phyloP scores from a whole-genome alignment of 148 eudicot genomes.

The Rhododendron williamsianum region DNA sequence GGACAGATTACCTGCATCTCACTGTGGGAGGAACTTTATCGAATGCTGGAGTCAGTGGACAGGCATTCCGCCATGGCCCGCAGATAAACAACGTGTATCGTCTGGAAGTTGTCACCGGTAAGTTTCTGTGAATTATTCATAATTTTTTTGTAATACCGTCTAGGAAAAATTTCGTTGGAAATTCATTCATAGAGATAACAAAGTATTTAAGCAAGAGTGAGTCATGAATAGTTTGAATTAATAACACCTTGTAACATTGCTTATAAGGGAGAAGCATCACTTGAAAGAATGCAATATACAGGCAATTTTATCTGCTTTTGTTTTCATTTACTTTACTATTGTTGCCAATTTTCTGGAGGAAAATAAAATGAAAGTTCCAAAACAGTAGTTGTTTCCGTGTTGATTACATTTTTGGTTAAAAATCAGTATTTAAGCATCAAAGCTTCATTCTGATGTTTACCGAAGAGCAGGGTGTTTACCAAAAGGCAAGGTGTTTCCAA shows the following conservation, averaged over 20 bases:
- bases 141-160: neutral
- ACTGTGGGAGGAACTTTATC: conserved; percentile 72
- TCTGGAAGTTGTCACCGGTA: conserved; percentile 89
- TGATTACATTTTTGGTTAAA: neutral
- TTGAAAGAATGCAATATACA: neutral
- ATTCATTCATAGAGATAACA: neutral
- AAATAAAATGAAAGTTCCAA: neutral
- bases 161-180: neutral
- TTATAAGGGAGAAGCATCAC: neutral
- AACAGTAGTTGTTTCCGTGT: neutral
- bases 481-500: neutral
- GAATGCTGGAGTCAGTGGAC: conserved; percentile 93
- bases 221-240: neutral
- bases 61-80: conserved; percentile 85
- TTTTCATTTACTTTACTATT: neutral
- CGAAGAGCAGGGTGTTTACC: neutral
- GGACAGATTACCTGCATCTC: conserved; percentile 95
- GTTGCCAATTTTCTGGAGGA: neutral
- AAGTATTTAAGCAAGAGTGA: neutral
- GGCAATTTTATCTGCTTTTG: neutral
- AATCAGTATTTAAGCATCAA: neutral
- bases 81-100: conserved; percentile 80
- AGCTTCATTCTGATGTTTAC: neutral
- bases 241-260: neutral
- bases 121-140: neutral